Evolutionary conservation across 768 basidiomycete species (phyloP).

Genomic region (Tremella yokohamensis): DNA sequence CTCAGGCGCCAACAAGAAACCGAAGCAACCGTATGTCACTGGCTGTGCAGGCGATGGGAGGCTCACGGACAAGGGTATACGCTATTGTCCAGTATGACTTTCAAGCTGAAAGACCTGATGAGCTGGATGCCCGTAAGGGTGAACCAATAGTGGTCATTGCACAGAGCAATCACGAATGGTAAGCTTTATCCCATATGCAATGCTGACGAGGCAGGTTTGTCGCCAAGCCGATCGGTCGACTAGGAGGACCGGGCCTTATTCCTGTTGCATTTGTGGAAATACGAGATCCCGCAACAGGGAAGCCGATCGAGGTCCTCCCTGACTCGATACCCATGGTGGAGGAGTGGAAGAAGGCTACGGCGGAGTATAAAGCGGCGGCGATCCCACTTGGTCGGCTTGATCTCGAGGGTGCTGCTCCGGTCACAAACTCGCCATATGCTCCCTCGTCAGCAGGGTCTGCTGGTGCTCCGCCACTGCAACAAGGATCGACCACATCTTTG

Average conservation of each 20-base stretch:
- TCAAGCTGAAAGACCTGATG: slow-evolving; percentile 88
- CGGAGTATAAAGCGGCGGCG: slow-evolving; percentile 91
- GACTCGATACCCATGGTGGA: slow-evolving; percentile 93
- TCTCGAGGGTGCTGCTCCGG: slow-evolving; percentile 52
- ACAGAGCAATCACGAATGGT: slow-evolving; percentile 99
- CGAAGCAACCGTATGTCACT: slow-evolving; percentile 25
- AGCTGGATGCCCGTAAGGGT: slow-evolving; percentile 88
- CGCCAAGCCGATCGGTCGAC: slow-evolving; percentile 90
- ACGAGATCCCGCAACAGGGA: slow-evolving; percentile 82
- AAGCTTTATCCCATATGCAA: too few species aligned
- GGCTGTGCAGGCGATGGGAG: not conserved
- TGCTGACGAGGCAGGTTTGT: slow-evolving; percentile 62
- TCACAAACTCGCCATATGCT: slow-evolving; percentile 36
- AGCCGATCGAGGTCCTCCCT: slow-evolving; percentile 58
- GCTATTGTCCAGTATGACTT: slow-evolving; percentile 96
- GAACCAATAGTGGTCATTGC: slow-evolving; percentile 96
- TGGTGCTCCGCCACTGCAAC: not conserved
- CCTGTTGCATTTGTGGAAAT: slow-evolving; percentile 97
- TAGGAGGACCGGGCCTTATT: slow-evolving; percentile 93
- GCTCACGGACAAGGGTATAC: slow-evolving; percentile 64
- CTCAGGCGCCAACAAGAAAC: slow-evolving; percentile 12
- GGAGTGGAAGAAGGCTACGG: slow-evolving; percentile 95
- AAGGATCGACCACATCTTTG: slow-evolving; percentile 2
- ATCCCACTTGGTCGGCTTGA: slow-evolving; percentile 93
- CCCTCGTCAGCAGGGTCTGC: slow-evolving; percentile 4